Base-by-base conservation (phyloP, 2,329 filamentous ascomycete species). In the Plenodomus biglobosus region DNA sequence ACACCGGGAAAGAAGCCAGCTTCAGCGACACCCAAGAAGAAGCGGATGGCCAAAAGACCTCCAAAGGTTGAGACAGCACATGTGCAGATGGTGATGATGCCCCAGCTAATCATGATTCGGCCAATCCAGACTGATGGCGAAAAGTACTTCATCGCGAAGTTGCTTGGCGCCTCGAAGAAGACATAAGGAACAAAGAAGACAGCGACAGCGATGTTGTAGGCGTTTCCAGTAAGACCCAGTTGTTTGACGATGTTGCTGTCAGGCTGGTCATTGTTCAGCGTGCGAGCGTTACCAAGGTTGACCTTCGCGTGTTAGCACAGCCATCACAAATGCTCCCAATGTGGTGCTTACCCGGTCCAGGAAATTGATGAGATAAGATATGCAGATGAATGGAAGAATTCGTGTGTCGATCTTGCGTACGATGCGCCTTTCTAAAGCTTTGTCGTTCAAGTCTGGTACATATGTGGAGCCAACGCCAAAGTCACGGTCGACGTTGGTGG, bases 81-180 rank as follows among this genome's bases (percentile, higher is more conserved):
- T 80, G 86, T 86, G 27, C 81, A 80, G 0, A 84, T 78, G 84
- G 88, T 88, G 44, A 77, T 78, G 11, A 77, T 71, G 13, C 87
- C 87, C 87, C 87, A 85, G 1, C 79, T 77, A 58, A 80, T 80
- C 85, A 95, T 94, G 65, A 92, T 92, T 21, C 52, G 49, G 16
- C 50, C 52, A 78, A 56, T 53, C 58, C 58, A 61, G 1, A 56
- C 46, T 10, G 56, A 59, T 1, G 72, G 71, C 6, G 59, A 55
- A 1, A 73, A 62, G 42, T 65, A 57, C 45, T 73, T 74, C 57
- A 75, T 68, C 18, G 71, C 60, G 39, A 69, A 70, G 51, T 85
- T 85, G 0, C 80, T 83, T 0, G 82, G 83, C 0, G 84, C 68
- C 59, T 86, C 82, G 76, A 84, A 83, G 6, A 84, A 65, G 0